Conservation (phyloP, 768 basidiomycete species). For the Boletus fagicola region DNA sequence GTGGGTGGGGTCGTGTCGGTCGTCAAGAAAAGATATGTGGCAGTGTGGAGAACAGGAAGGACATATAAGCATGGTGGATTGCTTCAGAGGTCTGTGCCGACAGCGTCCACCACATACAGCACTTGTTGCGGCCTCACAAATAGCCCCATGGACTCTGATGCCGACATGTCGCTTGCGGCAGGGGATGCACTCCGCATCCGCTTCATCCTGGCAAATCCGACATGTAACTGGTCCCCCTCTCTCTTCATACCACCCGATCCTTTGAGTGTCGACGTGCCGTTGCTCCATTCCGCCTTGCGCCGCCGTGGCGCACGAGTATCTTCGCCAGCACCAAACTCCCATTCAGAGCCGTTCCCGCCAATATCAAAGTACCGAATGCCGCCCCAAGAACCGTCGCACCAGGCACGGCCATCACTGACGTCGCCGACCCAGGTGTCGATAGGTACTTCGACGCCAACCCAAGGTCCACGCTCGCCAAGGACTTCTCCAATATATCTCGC, state of each 20-base stretch:
- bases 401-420: constrained; percentile 61
- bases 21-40: constrained; percentile 1
- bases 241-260: constrained; percentile 41
- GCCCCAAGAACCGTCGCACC: constrained; percentile 84
- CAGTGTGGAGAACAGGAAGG: not conserved
- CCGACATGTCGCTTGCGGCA: constrained; percentile 54
- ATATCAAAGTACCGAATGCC: constrained; percentile 86
- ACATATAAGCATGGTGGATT: not conserved
- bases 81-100: constrained; percentile 58
- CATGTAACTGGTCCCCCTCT: constrained; percentile 53
- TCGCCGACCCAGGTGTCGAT: constrained; percentile 52
- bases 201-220: constrained; percentile 45
- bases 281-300: constrained; percentile 24
- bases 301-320: constrained; percentile 29
- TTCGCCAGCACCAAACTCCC: constrained; percentile 58
- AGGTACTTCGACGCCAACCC: constrained; percentile 91
- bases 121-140: constrained; percentile 87
- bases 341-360: constrained; percentile 53
- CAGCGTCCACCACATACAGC: constrained; percentile 82
- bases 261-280: constrained; percentile 39
- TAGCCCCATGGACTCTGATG: constrained; percentile 64
- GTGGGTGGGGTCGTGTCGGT: constrained; percentile 4
- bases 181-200: constrained; percentile 69
- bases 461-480: constrained; percentile 74
- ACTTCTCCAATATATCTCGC: constrained; percentile 89